Conservation (phyloP, 768 basidiomycete genomes). For the Lepiota brunneoincarnata region DNA sequence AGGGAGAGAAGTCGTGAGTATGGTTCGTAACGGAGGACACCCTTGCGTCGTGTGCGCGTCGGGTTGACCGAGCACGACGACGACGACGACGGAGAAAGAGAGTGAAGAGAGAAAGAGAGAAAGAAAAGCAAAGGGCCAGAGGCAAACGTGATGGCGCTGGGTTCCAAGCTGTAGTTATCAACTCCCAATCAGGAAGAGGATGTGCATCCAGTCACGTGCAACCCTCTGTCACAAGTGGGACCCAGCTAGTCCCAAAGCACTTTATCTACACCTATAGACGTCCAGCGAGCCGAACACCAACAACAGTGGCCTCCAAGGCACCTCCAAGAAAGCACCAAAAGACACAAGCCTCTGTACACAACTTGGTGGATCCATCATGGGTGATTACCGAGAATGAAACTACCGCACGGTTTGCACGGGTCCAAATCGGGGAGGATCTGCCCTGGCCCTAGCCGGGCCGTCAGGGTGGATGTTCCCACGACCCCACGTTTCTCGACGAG, state of each 20-base stretch:
- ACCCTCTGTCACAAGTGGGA: background rate
- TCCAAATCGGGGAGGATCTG: constrained; percentile 23
- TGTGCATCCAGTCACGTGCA: constrained; percentile 10
- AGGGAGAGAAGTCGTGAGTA: constrained; percentile 37
- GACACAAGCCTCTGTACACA: background rate
- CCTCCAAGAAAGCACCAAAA: background rate
- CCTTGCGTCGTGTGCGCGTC: constrained; percentile 23
- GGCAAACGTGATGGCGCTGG: constrained; percentile 18
- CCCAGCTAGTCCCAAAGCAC: background rate
- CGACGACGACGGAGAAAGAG: constrained; percentile 28
- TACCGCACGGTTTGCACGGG: constrained; percentile 9
- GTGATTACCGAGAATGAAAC: constrained; percentile 7
- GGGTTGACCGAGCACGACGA: constrained; percentile 41
- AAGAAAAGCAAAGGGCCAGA: constrained; percentile 23
- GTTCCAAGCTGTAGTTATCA: constrained; percentile 17
- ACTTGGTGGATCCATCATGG: background rate
- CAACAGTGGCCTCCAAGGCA: background rate
- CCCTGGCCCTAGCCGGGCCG: constrained; percentile 24
- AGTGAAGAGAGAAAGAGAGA: constrained; percentile 25
- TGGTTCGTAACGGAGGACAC: constrained; percentile 36
- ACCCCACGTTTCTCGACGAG: constrained; percentile 42
- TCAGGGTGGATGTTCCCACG: constrained; percentile 22
- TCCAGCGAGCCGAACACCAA: background rate
- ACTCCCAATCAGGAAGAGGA: constrained; percentile 16
- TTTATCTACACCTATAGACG: background rate